phyloP scores from a whole-genome alignment of 208 protist genomes.

The Acanthamoeba sp. region DNA sequence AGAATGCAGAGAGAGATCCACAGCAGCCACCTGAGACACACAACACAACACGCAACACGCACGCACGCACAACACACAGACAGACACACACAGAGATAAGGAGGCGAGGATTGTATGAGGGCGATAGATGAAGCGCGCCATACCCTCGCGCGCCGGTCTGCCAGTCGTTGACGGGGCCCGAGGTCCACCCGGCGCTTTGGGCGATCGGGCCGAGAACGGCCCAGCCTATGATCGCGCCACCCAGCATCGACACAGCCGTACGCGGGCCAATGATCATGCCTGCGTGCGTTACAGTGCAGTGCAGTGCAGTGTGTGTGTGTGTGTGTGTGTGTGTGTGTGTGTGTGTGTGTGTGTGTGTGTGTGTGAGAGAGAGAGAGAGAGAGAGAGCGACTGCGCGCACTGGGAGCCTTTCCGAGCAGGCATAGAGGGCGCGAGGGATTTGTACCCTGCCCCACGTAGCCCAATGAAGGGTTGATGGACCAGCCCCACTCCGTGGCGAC shows the following conservation, averaged over 20 bases:
- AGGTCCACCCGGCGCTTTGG: conserved; percentile 55
- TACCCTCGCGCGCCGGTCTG: conserved; percentile 56
- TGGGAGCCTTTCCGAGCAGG: too few relatives aligned
- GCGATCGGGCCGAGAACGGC: conserved; percentile 82
- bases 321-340: too few relatives aligned
- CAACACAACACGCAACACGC: too few relatives aligned
- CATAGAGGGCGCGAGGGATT: too few relatives aligned
- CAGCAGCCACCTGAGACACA: conserved; percentile 75
- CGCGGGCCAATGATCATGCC: conserved; percentile 86
- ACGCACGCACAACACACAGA: too few relatives aligned
- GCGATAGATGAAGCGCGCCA: not conserved
- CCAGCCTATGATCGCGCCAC: conserved; percentile 81
- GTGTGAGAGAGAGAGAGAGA: not conserved
- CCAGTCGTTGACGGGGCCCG: not conserved
- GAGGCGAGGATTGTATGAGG: not conserved
- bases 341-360: too few relatives aligned
- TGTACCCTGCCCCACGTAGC: conserved; percentile 82
- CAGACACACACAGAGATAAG: not conserved
- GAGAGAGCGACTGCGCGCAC: too few relatives aligned
- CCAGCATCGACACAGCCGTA: conserved; percentile 78
- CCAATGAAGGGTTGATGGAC: conserved; percentile 80
- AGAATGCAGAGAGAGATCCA: conserved; percentile 85
- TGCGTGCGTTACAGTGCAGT: not conserved
- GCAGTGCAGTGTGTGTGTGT: too few relatives aligned
- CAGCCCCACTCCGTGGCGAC: conserved; percentile 75